Conservation (phyloP, 164 flowering plant genomes). For the Cinnamomum micranthum region DNA sequence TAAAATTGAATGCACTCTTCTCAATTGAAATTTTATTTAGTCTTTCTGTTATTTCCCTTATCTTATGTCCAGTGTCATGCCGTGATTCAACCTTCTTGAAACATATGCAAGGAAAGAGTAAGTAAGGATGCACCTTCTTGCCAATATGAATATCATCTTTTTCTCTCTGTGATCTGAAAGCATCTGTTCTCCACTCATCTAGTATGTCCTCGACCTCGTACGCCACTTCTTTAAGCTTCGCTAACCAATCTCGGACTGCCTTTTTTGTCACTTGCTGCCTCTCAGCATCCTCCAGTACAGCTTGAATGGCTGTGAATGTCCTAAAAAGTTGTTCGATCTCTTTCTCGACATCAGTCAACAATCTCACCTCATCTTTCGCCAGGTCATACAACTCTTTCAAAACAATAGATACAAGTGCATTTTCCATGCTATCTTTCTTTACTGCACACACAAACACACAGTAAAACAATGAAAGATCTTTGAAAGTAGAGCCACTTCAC, state of each 20-base stretch:
- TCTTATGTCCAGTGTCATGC: background rate
- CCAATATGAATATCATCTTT: background rate
- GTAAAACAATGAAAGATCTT: too few relatives aligned
- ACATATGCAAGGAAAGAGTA: background rate
- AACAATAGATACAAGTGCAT: too few relatives aligned
- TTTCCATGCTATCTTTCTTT: too few relatives aligned
- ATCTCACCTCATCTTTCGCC: too few relatives aligned
- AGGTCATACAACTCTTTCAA: too few relatives aligned
- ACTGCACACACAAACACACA: too few relatives aligned
- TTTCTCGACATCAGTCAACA: background rate
- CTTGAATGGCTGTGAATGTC: background rate
- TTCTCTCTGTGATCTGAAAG: background rate
- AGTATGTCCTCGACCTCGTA: conserved; percentile 7
- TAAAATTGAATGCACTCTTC: background rate
- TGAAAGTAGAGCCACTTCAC: too few relatives aligned
- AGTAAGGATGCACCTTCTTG: background rate
- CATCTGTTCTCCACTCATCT: conserved; percentile 1
- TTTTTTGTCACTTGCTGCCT: background rate
- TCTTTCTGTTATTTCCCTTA: background rate
- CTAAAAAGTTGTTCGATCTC: background rate
- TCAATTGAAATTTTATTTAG: too few relatives aligned
- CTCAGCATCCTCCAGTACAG: background rate
- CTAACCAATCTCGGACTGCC: background rate
- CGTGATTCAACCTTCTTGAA: too few relatives aligned
- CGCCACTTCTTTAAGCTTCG: background rate